Evolutionary conservation across 306 rosid genomes (phyloP).

Genomic region (Begonia fuchsioides): DNA sequence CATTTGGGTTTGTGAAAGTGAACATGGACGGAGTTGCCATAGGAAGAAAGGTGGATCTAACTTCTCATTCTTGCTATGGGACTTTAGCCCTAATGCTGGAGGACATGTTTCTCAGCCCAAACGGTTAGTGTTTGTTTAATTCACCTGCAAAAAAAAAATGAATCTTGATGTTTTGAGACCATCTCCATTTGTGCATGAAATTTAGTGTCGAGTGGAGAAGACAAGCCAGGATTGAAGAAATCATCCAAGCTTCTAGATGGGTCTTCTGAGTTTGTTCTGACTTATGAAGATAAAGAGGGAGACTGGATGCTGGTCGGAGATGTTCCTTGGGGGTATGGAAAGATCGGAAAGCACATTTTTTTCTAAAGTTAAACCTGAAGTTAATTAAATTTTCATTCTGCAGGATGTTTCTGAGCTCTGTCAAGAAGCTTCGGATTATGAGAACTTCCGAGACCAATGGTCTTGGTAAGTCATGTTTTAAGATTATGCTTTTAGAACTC

Average conservation of each 20-base stretch:
- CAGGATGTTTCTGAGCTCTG: constrained; percentile 58
- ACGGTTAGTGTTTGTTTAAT: constrained; percentile 1
- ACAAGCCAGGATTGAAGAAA: constrained; percentile 18
- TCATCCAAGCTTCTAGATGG: constrained; percentile 48
- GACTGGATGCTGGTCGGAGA: constrained; percentile 79
- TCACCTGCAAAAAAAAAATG: background rate
- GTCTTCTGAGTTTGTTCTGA: constrained; percentile 56
- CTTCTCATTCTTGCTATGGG: constrained; percentile 52
- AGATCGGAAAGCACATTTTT: no score
- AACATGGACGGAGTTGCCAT: constrained; percentile 49
- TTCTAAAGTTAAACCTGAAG: background rate
- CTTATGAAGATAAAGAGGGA: constrained; percentile 60
- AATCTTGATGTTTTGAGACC: background rate
- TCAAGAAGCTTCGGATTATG: constrained; percentile 68
- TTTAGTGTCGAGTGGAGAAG: constrained; percentile 17
- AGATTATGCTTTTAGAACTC: no score
- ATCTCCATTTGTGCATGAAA: no score
- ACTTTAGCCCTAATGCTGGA: constrained; percentile 42
- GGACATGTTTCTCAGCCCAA: constrained; percentile 45
- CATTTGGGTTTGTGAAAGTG: constrained; percentile 51
- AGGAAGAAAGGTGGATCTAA: constrained; percentile 55
- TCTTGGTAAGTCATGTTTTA: constrained; percentile 21
- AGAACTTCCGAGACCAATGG: constrained; percentile 59
- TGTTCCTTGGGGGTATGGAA: constrained; percentile 57
- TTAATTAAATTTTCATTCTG: background rate